A percentile compares a stretch with the other conserved stretches of the same genome.
These are phyloP conservation scores for Nannochloropsis oceanica DNA, from an alignment of 108 stramenopile genomes.

Conservation along the genomic window DNA sequence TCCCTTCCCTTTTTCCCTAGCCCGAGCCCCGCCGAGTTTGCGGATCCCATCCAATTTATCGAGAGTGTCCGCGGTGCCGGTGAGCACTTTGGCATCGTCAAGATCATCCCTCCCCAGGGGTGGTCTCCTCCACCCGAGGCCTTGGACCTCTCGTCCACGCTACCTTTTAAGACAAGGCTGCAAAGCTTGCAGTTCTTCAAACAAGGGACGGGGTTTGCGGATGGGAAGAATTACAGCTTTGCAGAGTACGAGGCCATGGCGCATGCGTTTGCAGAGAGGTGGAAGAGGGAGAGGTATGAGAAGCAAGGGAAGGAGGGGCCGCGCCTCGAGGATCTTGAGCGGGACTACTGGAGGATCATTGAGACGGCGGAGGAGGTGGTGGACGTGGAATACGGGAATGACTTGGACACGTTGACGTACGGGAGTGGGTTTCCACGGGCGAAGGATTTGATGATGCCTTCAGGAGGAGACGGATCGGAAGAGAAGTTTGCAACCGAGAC, in stretches of 20 bases:
- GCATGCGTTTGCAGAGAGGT: conserved; percentile 17
- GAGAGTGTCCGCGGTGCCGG: conserved; percentile 59
- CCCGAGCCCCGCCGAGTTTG: conserved; percentile 41
- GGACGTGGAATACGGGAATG: conserved; percentile 83
- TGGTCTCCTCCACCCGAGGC: conserved; percentile 50
- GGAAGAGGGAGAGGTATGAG: conserved; percentile 6
- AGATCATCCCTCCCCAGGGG: conserved; percentile 86
- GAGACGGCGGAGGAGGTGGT: conserved; percentile 53
- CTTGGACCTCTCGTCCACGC: conserved; percentile 4
- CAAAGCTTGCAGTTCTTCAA: conserved; percentile 16
- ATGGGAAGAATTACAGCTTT: conserved; percentile 70
- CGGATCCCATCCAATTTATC: conserved; percentile 65
- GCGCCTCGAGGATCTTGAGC: conserved; percentile 50
- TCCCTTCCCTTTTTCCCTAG: background rate
- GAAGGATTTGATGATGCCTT: conserved; percentile 34
- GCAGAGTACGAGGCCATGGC: conserved; percentile 45
- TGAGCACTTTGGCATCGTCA: conserved; percentile 75
- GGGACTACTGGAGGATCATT: conserved; percentile 88
- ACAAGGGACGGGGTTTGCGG: conserved; percentile 77
- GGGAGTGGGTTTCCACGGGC: conserved; percentile 70
- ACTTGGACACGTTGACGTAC: conserved; percentile 66
- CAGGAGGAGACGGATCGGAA: conserved; percentile 6
- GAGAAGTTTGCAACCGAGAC: conserved; percentile 58
- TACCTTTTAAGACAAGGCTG: background rate
- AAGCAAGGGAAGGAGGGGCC: background rate